Percentiles rank a stretch among this genome's conserved stretches.
Evolutionary conservation across 495 filamentous ascomycete genomes (phyloP).

Genomic region (Gamarada debralockiae): DNA sequence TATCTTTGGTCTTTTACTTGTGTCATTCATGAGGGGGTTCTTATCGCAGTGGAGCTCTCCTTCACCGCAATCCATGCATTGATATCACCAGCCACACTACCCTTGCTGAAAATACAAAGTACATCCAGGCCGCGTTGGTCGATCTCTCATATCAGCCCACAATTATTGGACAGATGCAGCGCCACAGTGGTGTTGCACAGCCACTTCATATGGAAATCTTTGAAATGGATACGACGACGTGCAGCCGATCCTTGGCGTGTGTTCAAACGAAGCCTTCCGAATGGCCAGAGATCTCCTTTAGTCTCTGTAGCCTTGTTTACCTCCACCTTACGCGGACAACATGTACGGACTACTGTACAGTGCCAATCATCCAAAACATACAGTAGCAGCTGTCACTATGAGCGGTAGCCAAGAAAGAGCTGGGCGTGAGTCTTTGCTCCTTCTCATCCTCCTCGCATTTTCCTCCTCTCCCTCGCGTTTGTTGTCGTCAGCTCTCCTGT

Average conservation of each 20-base stretch:
- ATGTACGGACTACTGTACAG: not conserved
- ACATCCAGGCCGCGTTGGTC: no score
- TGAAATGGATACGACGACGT: no score
- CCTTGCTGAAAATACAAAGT: no score
- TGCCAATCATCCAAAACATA: not conserved
- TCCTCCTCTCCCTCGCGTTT: not conserved
- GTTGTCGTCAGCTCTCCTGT: not conserved
- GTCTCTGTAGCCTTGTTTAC: slow-evolving; percentile 1
- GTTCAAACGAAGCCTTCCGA: not conserved
- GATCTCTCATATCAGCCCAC: no score
- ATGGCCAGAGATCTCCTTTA: not conserved
- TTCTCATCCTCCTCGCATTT: not conserved
- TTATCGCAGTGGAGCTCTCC: no score
- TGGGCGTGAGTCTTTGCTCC: not conserved
- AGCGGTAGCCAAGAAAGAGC: no score
- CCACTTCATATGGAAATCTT: not conserved
- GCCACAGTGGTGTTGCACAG: not conserved
- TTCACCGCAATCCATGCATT: no score
- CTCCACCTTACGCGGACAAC: not conserved
- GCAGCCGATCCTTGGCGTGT: not conserved
- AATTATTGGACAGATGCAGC: no score
- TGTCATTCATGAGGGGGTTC: no score
- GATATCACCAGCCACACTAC: no score
- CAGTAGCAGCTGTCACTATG: not conserved
- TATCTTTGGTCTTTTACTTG: no score